Base-by-base conservation (phyloP, 441 rosid species). In the Syzygium syzygioides region DNA sequence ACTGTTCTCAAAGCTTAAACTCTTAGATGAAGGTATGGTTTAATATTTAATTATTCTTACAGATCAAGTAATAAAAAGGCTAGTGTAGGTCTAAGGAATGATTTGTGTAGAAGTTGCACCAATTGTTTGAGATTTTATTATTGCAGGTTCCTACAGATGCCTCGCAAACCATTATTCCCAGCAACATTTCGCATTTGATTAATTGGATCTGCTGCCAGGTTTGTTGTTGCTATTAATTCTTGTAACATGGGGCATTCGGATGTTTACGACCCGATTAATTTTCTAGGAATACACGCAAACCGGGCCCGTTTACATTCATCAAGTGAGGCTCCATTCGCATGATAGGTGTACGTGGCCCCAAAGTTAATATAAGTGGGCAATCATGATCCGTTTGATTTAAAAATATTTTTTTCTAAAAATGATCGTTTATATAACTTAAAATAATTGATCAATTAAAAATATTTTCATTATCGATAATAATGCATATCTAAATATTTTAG, bases 11-110 rank as follows among this genome's bases (percentile, higher is more conserved):
- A 45, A 45, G 48, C 2, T 45, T 45, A 45, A 45, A 2, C 48
- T 45, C 0, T 45, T 45, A 45, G 9, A 45, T 45, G 2, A 7
- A 45, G 0, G 2, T 7, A 0, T 45, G 48, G 9, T 45, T 45
- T 45, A 45, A 45, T 7, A 45, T 45, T 7, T 45, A 45, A 45
- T 7, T 45, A 45, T 45, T 45, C 48, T 45, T 1, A 1, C 48
- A 45, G 9, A 45, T 45, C 48, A 45, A 45, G 48, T 45, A 45
- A 45, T 45, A 45, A 45, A 54, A 4, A 54, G 55, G 55, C 55
- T 54, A 54, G 18, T 15, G 55, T 15, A 54, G 55, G 15, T 54
- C 18, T 54, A 54, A 54, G 55, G 15, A 14, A 14, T 54, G 30
- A 64, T 64, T 64, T 64, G 71, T 64, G 37, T 30, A 0, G 37